Percentiles rank a stretch among this genome's conserved stretches.
phyloP scores from a whole-genome alignment of 345 rosid species.

The Eucalyptus shirleyi region DNA sequence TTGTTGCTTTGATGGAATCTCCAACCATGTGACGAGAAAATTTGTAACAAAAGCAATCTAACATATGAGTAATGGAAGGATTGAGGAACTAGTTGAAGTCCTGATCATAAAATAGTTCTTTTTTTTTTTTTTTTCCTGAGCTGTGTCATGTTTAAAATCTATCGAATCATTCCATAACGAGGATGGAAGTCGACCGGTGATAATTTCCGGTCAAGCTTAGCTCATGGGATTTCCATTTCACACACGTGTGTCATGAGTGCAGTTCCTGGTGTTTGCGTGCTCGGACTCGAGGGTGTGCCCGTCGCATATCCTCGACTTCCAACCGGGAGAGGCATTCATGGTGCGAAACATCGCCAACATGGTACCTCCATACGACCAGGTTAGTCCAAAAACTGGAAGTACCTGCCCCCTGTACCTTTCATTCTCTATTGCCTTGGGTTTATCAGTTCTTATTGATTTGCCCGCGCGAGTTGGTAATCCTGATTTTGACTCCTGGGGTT shows the following conservation, averaged over 20 bases:
- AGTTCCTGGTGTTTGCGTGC: constrained; percentile 97
- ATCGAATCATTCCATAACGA: neutral
- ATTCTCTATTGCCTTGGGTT: neutral
- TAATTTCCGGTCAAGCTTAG: too few species aligned
- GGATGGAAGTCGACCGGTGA: neutral
- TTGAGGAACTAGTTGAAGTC: neutral
- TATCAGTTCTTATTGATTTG: neutral
- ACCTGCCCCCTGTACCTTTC: neutral
- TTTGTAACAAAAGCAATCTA: neutral
- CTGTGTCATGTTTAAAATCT: neutral
- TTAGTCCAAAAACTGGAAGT: neutral
- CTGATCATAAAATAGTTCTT: neutral
- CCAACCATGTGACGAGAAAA: neutral
- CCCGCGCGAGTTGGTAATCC: neutral
- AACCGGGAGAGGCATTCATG: constrained; percentile 94
- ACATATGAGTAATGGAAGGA: neutral
- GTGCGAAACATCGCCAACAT: constrained; percentile 97
- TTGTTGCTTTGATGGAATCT: neutral
- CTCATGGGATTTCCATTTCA: neutral
- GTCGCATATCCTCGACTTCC: constrained; percentile 76
- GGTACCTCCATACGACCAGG: constrained; percentile 85
- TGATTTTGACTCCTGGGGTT: neutral
- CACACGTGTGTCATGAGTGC: neutral
- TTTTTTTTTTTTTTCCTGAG: neutral
- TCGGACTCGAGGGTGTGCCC: constrained; percentile 97